Conservation (phyloP, 2,329 filamentous ascomycete species). For the Domatiomyces catenatus region DNA sequence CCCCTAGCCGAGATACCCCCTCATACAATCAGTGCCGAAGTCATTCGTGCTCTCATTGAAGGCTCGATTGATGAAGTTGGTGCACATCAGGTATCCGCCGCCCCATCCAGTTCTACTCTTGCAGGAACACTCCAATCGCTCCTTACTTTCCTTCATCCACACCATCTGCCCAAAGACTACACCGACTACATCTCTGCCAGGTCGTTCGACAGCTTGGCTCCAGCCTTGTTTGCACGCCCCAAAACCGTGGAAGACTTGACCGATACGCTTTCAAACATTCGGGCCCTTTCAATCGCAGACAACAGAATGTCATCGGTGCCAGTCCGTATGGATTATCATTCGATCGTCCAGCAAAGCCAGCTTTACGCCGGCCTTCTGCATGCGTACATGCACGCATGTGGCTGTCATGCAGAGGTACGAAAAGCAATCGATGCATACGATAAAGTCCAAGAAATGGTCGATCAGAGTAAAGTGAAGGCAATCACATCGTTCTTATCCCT, state of each 20-base stretch:
- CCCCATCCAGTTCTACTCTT: constrained; percentile 1
- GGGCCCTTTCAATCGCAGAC: not conserved
- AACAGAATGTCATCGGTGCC: not conserved
- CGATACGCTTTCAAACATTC: not conserved
- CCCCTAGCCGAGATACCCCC: constrained; percentile 27
- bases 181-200: constrained; percentile 32
- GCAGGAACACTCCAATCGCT: constrained; percentile 19
- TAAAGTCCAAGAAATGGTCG: constrained; percentile 24
- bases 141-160: constrained; percentile 28
- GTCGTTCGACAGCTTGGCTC: constrained; percentile 30
- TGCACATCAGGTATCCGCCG: constrained; percentile 15
- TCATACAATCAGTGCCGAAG: constrained; percentile 42
- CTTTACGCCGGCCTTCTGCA: constrained; percentile 20
- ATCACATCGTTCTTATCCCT: constrained; percentile 12
- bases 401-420: constrained; percentile 13
- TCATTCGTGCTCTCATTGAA: constrained; percentile 41
- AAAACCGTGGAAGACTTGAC: constrained; percentile 1
- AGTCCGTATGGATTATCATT: constrained; percentile 5
- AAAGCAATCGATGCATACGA: constrained; percentile 13
- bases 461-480: constrained; percentile 24
- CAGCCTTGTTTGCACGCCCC: not conserved
- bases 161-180: constrained; percentile 19
- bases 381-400: constrained; percentile 4
- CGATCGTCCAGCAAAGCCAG: constrained; percentile 8
- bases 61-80: constrained; percentile 35